Percentiles rank a stretch among this genome's conserved stretches.
Conservation (phyloP, 208 protist species). For the Wallacemonas sp. region DNA sequence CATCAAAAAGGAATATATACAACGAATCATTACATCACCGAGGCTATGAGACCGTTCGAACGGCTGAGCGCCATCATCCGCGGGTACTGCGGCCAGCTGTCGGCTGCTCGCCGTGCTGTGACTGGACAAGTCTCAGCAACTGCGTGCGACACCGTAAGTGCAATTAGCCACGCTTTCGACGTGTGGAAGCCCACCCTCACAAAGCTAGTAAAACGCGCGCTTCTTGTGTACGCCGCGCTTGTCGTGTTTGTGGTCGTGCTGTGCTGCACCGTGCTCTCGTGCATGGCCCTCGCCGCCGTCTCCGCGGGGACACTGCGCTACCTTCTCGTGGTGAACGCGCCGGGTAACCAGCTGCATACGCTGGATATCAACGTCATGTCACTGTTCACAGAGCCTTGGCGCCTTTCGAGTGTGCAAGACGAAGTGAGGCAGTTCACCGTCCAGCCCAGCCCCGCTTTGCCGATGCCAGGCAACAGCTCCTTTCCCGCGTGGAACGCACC, state of each 20-base stretch:
- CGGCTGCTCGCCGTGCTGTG: no score
- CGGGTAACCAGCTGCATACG: slow-evolving; percentile 46
- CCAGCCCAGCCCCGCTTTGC: background rate
- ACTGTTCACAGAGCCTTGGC: slow-evolving; percentile 61
- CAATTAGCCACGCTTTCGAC: background rate
- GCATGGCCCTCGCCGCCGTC: slow-evolving; percentile 24
- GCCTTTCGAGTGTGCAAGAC: slow-evolving; percentile 9
- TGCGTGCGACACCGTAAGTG: background rate
- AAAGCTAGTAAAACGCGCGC: background rate
- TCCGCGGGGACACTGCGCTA: slow-evolving; percentile 34
- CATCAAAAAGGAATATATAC: no score
- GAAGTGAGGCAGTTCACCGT: slow-evolving; percentile 4
- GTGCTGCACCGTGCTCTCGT: slow-evolving; percentile 23
- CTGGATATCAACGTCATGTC: slow-evolving; percentile 64
- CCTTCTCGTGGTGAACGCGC: slow-evolving; percentile 38
- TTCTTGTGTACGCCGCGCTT: slow-evolving; percentile 3
- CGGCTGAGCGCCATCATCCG: no score
- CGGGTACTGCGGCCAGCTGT: no score
- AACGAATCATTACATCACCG: no score
- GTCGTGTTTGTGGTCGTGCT: slow-evolving; percentile 18
- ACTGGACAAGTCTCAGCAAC: background rate
- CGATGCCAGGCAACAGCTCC: background rate
- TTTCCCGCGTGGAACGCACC: background rate
- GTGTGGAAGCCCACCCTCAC: slow-evolving; percentile 3
- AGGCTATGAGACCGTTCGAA: no score